Evolutionary conservation across 2,329 filamentous ascomycete species (phyloP), one percentile per base, ranked within the genome.

Genomic region (Blastomyces emzantsi): DNA sequence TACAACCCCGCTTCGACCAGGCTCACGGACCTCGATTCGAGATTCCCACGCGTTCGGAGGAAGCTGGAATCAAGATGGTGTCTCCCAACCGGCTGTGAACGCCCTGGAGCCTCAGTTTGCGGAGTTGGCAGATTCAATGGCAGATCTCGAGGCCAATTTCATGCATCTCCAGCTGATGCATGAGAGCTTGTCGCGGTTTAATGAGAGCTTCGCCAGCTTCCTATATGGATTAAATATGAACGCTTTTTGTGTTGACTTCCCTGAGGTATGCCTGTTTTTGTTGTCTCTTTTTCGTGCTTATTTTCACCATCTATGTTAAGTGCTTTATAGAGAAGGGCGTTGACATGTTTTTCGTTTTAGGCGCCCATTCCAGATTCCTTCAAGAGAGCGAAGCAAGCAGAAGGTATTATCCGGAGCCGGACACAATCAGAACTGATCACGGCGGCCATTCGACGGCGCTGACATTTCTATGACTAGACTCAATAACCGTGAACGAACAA

Each of bases 201-300:
- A 88, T 76, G 94, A 99, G 81, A 95, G 90, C 72, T 99, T 99
- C 76, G 92, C 92, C 0, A 91, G 89, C 69, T 97, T 99, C 71
- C 78, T 99, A 56, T 99, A 97, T 71, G 94, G 94, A 1, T 76
- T 99, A 74, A 97, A 97, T 73, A 97, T 99, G 92, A 97, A 97
- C 76, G 94, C 94, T 1, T 99, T 97, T 74, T 97, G 93, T 75
- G 92, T 97, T 41, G 94, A 99, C 75, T 99, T 97, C 68, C 90
- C 92, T 0, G 94, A 99, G 85, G 92, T 92, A 78, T 61, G 67
- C 39, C 36, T 17, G n/a, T 47, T 51, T 51, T 45, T 55, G 36
- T 4, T 33, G 6, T 36, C n/a, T 30, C 59, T 28, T 39, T 17
- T 19, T 45, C 22, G 7, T 5, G 54, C 30, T 41, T 9, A 55